Conservation (phyloP, 164 flowering plant species). For the Sextonia rubra region DNA sequence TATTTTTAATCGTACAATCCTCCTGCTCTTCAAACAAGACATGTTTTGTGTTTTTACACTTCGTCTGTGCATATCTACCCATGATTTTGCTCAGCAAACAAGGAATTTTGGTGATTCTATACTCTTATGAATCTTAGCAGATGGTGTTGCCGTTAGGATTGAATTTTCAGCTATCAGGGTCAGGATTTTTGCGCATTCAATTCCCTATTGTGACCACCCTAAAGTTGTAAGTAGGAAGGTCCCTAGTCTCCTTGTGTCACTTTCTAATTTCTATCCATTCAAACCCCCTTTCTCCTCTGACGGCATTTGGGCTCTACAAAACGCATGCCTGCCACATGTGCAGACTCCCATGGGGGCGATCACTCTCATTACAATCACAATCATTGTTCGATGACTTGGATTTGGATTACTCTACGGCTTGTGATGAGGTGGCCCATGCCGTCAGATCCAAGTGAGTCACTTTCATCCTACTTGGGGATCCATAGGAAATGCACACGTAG, state of each 20-base stretch:
- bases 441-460: neutral
- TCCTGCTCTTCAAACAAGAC: neutral
- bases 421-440: neutral
- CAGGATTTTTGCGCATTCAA: neutral
- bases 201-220: neutral
- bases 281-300: neutral
- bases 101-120: neutral
- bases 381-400: neutral
- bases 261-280: neutral
- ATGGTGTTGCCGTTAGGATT: neutral
- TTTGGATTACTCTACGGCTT: neutral
- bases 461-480: neutral
- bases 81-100: neutral
- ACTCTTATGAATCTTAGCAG: neutral
- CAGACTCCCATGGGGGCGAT: constrained; percentile 5
- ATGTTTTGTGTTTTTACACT: neutral
- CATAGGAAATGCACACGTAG: neutral
- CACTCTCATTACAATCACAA: neutral
- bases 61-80: neutral
- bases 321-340: constrained; percentile 6
- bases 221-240: constrained; percentile 3
- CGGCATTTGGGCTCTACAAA: neutral
- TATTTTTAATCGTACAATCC: neutral
- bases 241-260: constrained; percentile 8
- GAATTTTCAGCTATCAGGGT: neutral